Evolutionary conservation across 495 filamentous ascomycete species (phyloP).

Genomic region (Aspergillus asperescens): DNA sequence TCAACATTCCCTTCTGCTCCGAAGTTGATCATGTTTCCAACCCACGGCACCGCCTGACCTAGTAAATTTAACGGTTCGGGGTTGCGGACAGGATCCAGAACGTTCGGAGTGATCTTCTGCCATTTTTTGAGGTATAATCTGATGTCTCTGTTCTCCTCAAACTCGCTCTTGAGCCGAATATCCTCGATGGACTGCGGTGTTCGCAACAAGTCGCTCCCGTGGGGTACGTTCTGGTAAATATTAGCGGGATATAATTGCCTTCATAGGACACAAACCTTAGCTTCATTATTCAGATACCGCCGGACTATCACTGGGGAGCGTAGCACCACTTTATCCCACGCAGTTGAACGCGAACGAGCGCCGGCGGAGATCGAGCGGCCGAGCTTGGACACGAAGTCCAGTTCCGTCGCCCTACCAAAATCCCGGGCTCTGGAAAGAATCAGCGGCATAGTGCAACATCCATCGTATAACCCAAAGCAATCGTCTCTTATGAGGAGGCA

Average conservation of each 20-base stretch:
- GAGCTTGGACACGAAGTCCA: slow-evolving; percentile 4
- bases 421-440: slow-evolving; percentile 23
- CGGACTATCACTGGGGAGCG: not conserved
- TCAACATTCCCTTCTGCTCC: slow-evolving; percentile 34
- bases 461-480: slow-evolving; percentile 10
- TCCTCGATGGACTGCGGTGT: slow-evolving; percentile 18
- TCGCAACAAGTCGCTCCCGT: slow-evolving; percentile 10
- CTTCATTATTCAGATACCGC: slow-evolving; percentile 6
- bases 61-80: slow-evolving; percentile 15
- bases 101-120: slow-evolving; percentile 35
- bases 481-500: not conserved
- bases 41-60: slow-evolving; percentile 12
- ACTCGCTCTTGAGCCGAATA: slow-evolving; percentile 29
- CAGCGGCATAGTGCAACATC: slow-evolving; percentile 23
- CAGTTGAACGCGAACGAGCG: not conserved
- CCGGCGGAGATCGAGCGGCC: slow-evolving; percentile 1
- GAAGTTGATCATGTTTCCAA: slow-evolving; percentile 42
- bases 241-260: not conserved
- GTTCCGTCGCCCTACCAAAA: slow-evolving; percentile 17
- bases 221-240: not conserved
- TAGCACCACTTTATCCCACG: not conserved
- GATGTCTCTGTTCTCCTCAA: slow-evolving; percentile 39
- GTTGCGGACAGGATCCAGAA: slow-evolving; percentile 33
- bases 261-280: slow-evolving; percentile 11
- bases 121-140: slow-evolving; percentile 51